Evolutionary conservation across 2,329 filamentous ascomycete genomes (phyloP).

Genomic region (Fusarium pseudoanthophilum): DNA sequence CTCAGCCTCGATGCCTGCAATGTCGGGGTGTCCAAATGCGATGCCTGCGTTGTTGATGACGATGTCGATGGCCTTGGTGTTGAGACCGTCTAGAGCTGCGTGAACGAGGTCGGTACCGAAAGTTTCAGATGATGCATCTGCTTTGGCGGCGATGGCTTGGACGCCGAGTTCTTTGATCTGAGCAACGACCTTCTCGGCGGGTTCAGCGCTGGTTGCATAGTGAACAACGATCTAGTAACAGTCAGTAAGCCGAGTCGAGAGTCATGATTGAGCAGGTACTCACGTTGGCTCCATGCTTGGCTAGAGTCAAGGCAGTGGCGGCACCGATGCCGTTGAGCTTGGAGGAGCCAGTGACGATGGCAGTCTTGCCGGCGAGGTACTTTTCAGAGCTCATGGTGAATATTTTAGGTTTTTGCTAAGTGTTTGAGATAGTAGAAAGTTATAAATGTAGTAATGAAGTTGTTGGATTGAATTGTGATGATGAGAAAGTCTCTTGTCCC

Average conservation of each 20-base stretch:
- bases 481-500: neutral
- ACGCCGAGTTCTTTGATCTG: neutral
- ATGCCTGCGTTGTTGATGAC: slow-evolving; percentile 16
- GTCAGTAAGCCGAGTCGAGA: rapidly evolving
- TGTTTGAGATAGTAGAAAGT: neutral
- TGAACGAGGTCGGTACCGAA: slow-evolving; percentile 6
- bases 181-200: neutral
- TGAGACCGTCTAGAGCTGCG: neutral
- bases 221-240: neutral
- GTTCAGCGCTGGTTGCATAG: neutral
- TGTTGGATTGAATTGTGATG: neutral
- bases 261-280: rapidly evolving
- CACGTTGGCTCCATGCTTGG: slow-evolving; percentile 11
- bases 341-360: slow-evolving; percentile 39
- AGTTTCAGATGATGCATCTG: neutral
- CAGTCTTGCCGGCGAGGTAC: slow-evolving; percentile 40
- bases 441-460: neutral
- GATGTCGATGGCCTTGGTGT: slow-evolving; percentile 9
- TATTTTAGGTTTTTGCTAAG: neutral
- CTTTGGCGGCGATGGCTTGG: neutral
- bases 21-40: slow-evolving; percentile 29
- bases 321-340: slow-evolving; percentile 11
- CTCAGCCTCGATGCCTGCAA: neutral
- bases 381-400: slow-evolving; percentile 33
- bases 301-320: neutral